These are phyloP conservation scores for Neonectria faginata DNA, from an alignment of 2,329 filamentous ascomycete genomes.

Conservation along the genomic window DNA sequence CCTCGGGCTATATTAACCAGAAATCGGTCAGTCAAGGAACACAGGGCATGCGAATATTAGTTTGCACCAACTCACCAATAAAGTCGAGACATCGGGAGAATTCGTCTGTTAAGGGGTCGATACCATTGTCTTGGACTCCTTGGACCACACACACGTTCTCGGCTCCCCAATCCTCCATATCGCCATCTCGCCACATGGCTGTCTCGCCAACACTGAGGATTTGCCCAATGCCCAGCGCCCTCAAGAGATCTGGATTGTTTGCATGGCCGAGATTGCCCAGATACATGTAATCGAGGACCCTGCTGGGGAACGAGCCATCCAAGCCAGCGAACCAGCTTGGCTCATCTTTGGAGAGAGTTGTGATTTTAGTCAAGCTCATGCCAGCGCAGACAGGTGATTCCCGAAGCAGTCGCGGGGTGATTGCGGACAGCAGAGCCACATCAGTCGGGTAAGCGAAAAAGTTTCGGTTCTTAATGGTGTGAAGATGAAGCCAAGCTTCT, in stretches of 20 bases:
- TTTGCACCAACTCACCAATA: slow-evolving; percentile 75
- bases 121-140: slow-evolving; percentile 94
- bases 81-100: slow-evolving; percentile 90
- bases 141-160: slow-evolving; percentile 86
- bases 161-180: slow-evolving; percentile 77
- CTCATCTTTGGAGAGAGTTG: slow-evolving; percentile 65
- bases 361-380: slow-evolving; percentile 65
- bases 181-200: slow-evolving; percentile 80
- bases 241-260: slow-evolving; percentile 88
- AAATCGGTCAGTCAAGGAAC: not conserved
- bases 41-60: not conserved
- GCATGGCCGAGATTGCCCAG: slow-evolving; percentile 93
- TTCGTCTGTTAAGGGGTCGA: slow-evolving; percentile 88
- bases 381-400: slow-evolving; percentile 71
- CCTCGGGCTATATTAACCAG: slow-evolving; percentile 74
- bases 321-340: slow-evolving; percentile 85
- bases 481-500: slow-evolving; percentile 87
- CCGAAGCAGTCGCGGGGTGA: slow-evolving; percentile 79
- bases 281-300: slow-evolving; percentile 94
- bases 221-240: slow-evolving; percentile 83
- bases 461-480: slow-evolving; percentile 84
- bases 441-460: slow-evolving; percentile 97
- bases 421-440: slow-evolving; percentile 81
- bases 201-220: slow-evolving; percentile 94
- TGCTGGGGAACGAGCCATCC: slow-evolving; percentile 91